A percentile compares a stretch with the other conserved stretches of the same genome.
Evolutionary conservation across 1,284 basidiomycete species (phyloP).

Genomic region (Trametes polyzona): DNA sequence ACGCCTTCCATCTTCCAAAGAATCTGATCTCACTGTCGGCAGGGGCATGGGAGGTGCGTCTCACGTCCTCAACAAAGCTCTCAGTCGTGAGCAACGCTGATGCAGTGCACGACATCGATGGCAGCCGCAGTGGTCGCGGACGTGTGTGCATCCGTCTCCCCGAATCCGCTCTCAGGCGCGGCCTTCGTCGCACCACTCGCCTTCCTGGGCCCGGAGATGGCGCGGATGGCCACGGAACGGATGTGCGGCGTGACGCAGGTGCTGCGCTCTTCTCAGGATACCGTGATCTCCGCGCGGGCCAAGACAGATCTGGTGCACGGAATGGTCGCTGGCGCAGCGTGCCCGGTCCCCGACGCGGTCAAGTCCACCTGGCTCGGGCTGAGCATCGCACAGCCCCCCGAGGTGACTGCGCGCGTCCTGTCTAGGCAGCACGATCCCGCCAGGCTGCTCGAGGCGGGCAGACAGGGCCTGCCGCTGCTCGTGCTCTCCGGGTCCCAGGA

Average conservation of each 20-base stretch:
- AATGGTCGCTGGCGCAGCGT: conserved; percentile 23
- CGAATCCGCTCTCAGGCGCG: conserved; percentile 24
- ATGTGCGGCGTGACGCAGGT: conserved; percentile 19
- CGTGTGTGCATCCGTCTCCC: conserved; percentile 21
- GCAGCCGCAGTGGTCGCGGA: conserved; percentile 29
- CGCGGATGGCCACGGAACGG: conserved; percentile 17
- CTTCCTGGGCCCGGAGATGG: conserved; percentile 25
- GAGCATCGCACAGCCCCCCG: conserved; percentile 20
- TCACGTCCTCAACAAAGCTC: background rate
- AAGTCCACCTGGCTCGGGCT: conserved; percentile 29
- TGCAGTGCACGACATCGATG: conserved; percentile 2
- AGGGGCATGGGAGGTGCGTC: conserved; percentile 22
- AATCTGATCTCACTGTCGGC: conserved; percentile 1
- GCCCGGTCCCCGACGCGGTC: conserved; percentile 17
- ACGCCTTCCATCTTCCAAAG: background rate
- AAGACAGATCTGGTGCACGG: conserved; percentile 27
- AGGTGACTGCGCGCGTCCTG: conserved; percentile 11
- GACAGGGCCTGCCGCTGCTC: conserved; percentile 28
- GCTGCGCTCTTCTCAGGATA: conserved; percentile 20
- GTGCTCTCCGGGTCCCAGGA: conserved; percentile 27
- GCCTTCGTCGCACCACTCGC: conserved; percentile 28
- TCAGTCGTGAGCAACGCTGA: conserved; percentile 1
- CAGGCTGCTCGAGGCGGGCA: conserved; percentile 25
- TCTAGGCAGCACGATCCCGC: conserved; percentile 23
- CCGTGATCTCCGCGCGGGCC: conserved; percentile 19